Base-by-base conservation (phyloP, 495 filamentous ascomycete species). In the Aspergillus wentii region DNA sequence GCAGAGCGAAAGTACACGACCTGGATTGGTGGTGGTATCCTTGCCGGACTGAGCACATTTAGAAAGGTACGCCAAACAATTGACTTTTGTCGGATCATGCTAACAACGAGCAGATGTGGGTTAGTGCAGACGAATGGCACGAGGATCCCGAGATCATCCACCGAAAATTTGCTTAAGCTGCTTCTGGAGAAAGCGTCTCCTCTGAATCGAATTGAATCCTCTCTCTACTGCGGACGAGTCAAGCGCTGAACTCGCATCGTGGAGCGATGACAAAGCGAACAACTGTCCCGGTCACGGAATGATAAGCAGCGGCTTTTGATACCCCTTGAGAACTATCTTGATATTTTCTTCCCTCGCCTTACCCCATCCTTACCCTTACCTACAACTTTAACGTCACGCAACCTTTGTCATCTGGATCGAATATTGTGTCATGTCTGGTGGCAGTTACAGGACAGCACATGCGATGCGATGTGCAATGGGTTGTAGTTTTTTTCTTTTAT, bases 141-240 rank as follows among this genome's bases (percentile, higher is more conserved):
- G 92, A 99, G 72, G 91, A 99, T 61, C 92, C 92, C 4, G 91
- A 99, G 47, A 86, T 96, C 45, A 97, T 99, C 57, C 90, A 96
- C 65, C 92, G 86, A 48, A 96, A 95, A 65, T 94, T 97, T 56
- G 87, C 86, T 41, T 97, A 62, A 57, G 38, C n/a, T n/a, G n/a
- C n/a, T n/a, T n/a, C n/a, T n/a, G n/a, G n/a, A n/a, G n/a, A n/a
- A n/a, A n/a, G n/a, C n/a, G n/a, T n/a, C n/a, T n/a, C n/a, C n/a
- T n/a, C n/a, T n/a, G n/a, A n/a, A n/a, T n/a, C n/a, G n/a, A n/a
- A n/a, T n/a, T n/a, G n/a, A n/a, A n/a, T n/a, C n/a, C n/a, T n/a
- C n/a, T n/a, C n/a, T n/a, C n/a, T n/a, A n/a, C n/a, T n/a, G n/a
- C n/a, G n/a, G n/a, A n/a, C n/a, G n/a, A n/a, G n/a, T n/a, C n/a